Conservation (phyloP, 1,284 basidiomycete species). For the Afroboletus lepidellus region DNA sequence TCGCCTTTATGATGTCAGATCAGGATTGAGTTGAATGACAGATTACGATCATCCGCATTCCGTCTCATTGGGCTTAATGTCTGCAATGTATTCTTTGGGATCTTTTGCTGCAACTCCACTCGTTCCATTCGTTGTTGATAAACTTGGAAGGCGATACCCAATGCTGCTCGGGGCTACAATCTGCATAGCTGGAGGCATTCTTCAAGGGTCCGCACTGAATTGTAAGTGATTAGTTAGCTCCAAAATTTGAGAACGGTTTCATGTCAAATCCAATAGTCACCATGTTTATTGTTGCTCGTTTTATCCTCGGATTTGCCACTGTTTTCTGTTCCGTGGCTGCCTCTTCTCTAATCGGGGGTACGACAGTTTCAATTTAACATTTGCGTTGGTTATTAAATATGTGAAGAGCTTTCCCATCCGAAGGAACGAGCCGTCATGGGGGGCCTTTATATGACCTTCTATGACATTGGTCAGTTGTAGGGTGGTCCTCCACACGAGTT, state of each 20-base stretch:
- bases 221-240: background rate
- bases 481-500: constrained; percentile 18
- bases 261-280: constrained; percentile 2
- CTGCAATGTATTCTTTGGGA: constrained; percentile 17
- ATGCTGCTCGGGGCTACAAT: constrained; percentile 11
- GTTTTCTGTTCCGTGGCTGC: constrained; percentile 15
- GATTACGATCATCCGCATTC: constrained; percentile 20
- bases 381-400: background rate
- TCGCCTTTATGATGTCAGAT: background rate
- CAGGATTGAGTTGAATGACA: background rate
- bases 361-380: background rate
- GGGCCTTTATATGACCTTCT: constrained; percentile 8
- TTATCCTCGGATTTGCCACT: constrained; percentile 13
- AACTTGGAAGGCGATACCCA: background rate
- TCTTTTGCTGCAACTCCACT: constrained; percentile 10
- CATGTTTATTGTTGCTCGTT: constrained; percentile 20
- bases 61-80: constrained; percentile 13
- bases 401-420: constrained; percentile 6
- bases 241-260: background rate
- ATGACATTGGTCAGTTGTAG: constrained; percentile 8
- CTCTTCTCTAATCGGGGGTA: constrained; percentile 17
- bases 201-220: constrained; percentile 15
- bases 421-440: constrained; percentile 14
- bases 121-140: constrained; percentile 1
- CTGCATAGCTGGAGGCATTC: background rate